phyloP scores from a whole-genome alignment of 2,329 filamentous ascomycete species.

The Ophiostoma novo-ulmi region DNA sequence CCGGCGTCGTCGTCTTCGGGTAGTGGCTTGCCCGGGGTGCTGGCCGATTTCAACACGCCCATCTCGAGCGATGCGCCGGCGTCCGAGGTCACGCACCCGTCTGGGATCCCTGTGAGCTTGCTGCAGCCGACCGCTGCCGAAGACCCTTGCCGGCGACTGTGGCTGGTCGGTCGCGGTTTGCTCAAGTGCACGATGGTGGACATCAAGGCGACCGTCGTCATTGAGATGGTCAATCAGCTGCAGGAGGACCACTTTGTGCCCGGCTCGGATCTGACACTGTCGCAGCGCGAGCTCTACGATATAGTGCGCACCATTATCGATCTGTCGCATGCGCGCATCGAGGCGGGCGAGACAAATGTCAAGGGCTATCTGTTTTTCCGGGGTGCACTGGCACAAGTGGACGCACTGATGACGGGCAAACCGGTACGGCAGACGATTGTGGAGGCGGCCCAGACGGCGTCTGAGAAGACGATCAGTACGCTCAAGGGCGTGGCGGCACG shows the following conservation, averaged over 20 bases:
- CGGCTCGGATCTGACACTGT: slow-evolving; percentile 24
- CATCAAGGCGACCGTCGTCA: slow-evolving; percentile 23
- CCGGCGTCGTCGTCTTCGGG: background rate
- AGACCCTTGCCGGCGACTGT: slow-evolving; percentile 23
- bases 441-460: slow-evolving; percentile 11
- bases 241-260: slow-evolving; percentile 25
- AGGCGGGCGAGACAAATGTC: slow-evolving; percentile 29
- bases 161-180: slow-evolving; percentile 26
- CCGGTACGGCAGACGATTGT: slow-evolving; percentile 20
- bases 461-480: slow-evolving; percentile 10
- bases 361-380: slow-evolving; percentile 26
- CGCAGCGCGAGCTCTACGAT: slow-evolving; percentile 28
- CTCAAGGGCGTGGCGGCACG: slow-evolving; percentile 15
- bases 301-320: slow-evolving; percentile 12
- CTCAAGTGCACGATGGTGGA: slow-evolving; percentile 28
- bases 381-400: slow-evolving; percentile 25
- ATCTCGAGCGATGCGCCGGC: background rate
- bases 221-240: slow-evolving; percentile 28
- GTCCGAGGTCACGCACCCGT: background rate
- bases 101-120: background rate
- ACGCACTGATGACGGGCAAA: slow-evolving; percentile 24
- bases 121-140: slow-evolving; percentile 6
- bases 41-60: slow-evolving; percentile 18
- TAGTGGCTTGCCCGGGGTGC: background rate
- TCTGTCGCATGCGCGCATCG: slow-evolving; percentile 23